phyloP scores from a whole-genome alignment of 2,329 filamentous ascomycete genomes.

The Phyllosticta capitalensis region DNA sequence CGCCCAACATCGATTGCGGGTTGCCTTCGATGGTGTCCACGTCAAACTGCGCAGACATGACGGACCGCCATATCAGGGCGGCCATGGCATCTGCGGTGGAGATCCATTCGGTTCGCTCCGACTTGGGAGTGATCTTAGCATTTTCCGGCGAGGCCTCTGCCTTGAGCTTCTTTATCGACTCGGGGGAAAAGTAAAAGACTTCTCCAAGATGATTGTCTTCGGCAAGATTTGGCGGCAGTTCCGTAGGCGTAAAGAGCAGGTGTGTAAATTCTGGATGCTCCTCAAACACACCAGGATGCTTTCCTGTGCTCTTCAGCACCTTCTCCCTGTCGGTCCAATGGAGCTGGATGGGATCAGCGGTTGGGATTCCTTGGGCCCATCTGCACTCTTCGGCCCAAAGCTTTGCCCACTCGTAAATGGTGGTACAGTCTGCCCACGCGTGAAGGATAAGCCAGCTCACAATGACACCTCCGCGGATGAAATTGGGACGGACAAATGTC shows the following conservation, averaged over 20 bases:
- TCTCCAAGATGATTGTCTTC: not conserved
- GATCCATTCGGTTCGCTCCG: not conserved
- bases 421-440: not conserved
- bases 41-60: not conserved
- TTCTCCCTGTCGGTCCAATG: not conserved
- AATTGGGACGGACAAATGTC: not conserved
- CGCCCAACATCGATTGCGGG: not conserved
- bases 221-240: not conserved
- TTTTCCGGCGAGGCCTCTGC: not conserved
- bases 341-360: not conserved
- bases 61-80: not conserved
- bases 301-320: not conserved
- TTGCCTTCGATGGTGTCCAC: not conserved
- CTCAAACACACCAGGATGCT: not conserved
- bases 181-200: constrained; percentile 1
- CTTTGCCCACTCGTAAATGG: not conserved
- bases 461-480: not conserved
- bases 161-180: not conserved
- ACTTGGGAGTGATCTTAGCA: not conserved
- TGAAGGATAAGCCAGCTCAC: constrained; percentile 3
- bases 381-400: not conserved
- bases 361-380: not conserved
- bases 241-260: not conserved
- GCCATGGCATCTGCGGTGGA: constrained; percentile 1
- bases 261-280: not conserved